phyloP scores from a whole-genome alignment of 208 protist species.

The Acanthamoeba triangularis region DNA sequence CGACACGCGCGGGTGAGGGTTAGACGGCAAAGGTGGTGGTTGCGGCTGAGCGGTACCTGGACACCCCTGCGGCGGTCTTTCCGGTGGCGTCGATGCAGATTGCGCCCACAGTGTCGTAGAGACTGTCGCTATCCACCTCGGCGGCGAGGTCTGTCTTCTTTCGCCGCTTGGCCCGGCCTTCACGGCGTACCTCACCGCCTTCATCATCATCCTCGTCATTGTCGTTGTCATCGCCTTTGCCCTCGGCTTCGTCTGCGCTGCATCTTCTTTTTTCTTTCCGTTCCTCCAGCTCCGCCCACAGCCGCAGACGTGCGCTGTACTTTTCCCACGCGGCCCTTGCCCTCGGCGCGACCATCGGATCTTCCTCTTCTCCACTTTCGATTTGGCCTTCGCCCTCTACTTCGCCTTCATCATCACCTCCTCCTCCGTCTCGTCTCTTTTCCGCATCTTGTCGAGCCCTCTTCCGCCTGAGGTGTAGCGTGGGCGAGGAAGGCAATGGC shows the following conservation, averaged over 20 bases:
- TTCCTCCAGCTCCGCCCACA: not conserved
- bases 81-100: not conserved
- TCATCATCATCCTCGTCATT: not conserved
- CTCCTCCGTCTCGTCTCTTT: not conserved
- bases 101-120: conserved; percentile 2
- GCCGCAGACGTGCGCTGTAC: not conserved
- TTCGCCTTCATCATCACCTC: not conserved
- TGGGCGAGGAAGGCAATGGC: not conserved
- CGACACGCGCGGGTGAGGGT: too few relatives aligned
- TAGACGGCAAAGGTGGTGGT: too few relatives aligned
- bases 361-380: not conserved
- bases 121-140: not conserved
- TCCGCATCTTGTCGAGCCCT: not conserved
- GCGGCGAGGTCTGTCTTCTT: too few relatives aligned
- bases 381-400: not conserved
- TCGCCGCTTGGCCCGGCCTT: too few relatives aligned
- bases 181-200: too few relatives aligned
- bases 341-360: not conserved
- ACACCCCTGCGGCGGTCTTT: not conserved
- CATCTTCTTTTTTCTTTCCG: not conserved
- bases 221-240: not conserved
- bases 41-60: not conserved
- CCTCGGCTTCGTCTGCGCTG: not conserved
- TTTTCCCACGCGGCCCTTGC: not conserved
- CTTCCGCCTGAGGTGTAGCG: not conserved